These are phyloP conservation scores for Allium fistulosum DNA, from an alignment of 106 monocot genomes.

Conservation along the genomic window DNA sequence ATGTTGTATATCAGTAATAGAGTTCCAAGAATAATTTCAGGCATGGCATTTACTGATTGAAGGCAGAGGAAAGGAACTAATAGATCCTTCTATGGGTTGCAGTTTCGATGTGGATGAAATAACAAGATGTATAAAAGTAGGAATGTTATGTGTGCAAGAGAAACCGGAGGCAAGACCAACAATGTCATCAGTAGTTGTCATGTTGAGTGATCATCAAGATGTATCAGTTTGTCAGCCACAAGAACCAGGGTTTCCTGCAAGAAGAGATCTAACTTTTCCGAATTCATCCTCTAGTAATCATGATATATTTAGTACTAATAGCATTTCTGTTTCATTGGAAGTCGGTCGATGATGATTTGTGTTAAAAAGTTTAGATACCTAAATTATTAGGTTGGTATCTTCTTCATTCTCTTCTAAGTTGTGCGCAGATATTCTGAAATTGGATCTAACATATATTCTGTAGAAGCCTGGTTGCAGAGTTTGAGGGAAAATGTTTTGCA, in stretches of 20 bases:
- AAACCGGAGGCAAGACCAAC: slow-evolving; percentile 25
- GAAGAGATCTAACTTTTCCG: neutral
- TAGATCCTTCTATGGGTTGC: neutral
- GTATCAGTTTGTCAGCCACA: slow-evolving; percentile 16
- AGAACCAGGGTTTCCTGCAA: slow-evolving; percentile 19
- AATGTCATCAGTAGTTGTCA: slow-evolving; percentile 23
- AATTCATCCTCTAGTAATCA: no score
- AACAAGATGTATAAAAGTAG: slow-evolving; percentile 1
- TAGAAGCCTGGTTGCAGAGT: no score
- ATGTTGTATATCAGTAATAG: neutral
- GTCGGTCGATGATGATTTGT: no score
- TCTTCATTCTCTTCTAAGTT: no score
- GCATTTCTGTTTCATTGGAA: no score
- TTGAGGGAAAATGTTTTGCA: no score
- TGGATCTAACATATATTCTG: no score
- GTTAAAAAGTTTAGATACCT: no score
- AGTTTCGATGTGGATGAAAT: neutral
- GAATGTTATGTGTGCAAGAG: slow-evolving; percentile 29
- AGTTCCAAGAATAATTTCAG: neutral
- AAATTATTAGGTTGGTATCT: no score
- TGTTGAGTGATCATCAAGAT: slow-evolving; percentile 8
- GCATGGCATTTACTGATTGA: slow-evolving; percentile 2
- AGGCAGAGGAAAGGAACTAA: neutral
- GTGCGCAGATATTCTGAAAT: no score
- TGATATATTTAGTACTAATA: no score